Conservation (phyloP, 768 basidiomycete genomes). For the Agaricus subrufescens region DNA sequence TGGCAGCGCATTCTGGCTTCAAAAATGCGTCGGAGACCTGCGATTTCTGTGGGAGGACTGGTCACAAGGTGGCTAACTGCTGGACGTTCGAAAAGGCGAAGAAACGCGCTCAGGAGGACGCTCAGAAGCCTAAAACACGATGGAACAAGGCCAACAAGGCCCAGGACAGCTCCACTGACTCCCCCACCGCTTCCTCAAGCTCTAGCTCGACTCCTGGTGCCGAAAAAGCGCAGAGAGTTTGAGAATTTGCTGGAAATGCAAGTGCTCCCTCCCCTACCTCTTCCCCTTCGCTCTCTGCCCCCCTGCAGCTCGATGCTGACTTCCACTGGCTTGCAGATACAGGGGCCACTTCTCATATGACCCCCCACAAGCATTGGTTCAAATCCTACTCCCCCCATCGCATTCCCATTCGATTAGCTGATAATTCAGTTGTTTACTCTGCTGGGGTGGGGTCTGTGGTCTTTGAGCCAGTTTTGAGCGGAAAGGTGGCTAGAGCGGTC, state of each 20-base stretch:
- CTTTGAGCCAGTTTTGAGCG: conserved; percentile 8
- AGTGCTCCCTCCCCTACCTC: not conserved
- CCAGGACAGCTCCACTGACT: no score
- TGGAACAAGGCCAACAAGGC: no score
- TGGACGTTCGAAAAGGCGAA: no score
- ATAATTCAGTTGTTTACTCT: conserved; percentile 11
- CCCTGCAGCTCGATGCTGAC: not conserved
- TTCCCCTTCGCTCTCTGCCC: not conserved
- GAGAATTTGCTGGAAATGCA: not conserved
- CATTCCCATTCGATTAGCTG: conserved; percentile 12
- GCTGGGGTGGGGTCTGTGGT: conserved; percentile 7
- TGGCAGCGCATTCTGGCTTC: no score
- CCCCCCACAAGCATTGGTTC: conserved; percentile 12
- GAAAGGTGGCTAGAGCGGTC: conserved; percentile 4
- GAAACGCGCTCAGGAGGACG: no score
- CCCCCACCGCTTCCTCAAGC: no score
- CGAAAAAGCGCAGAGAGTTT: not conserved
- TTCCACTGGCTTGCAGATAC: conserved; percentile 14
- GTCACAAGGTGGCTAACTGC: no score
- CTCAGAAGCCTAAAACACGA: no score
- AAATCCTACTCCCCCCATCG: not conserved
- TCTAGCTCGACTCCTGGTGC: no score
- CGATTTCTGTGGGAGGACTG: no score
- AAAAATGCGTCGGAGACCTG: no score
- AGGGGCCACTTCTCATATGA: conserved; percentile 17